Evolutionary conservation across 2,329 filamentous ascomycete genomes (phyloP), one percentile per base, ranked within the genome.

Genomic region (Fusarium xyrophilum): DNA sequence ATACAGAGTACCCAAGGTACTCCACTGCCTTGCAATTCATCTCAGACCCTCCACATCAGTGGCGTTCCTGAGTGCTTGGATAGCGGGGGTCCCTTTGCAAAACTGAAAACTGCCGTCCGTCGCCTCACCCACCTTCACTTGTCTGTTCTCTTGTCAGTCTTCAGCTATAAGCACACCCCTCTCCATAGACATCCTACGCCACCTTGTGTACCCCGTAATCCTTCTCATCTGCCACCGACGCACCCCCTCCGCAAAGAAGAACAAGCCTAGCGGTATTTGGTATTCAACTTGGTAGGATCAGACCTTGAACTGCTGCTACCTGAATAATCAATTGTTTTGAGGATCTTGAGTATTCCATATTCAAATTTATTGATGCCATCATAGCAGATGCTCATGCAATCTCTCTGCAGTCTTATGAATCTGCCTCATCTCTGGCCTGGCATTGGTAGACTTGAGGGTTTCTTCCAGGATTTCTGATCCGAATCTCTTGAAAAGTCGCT

Each of bases 61-160:
- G 73, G 73, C 73, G 73, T 73, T 72, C 71, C 68, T 66, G 57
- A 61, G 55, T 68, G 69, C 67, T 67, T 67, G 56, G 63, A 51
- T 62, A 70, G 60, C 65, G 70, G 70, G 69, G 69, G 65, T 57
- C 64, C 68, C 70, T 72, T 73, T 74, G 68, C 68, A 72, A n/a
- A n/a, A n/a, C n/a, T n/a, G n/a, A n/a, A n/a, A 75, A 76, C 72
- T 75, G 74, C 74, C 74, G 74, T 73, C 70, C 74, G 66, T 72
- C 74, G 74, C 73, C 74, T 73, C 74, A 72, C 67, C 73, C 69
- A 73, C 73, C 60, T 67, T 56, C 65, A 63, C 63, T 55, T 60
- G 21, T 44, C 66, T 44, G 44, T 40, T 21, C 51, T 56, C 30
- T 65, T 65, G 57, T 57, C 52, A 40, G 28, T 46, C 47, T 60